Percentiles rank a stretch among this genome's conserved stretches.
phyloP scores from a whole-genome alignment of 441 rosid genomes.

The Syzygium syzygioides region DNA sequence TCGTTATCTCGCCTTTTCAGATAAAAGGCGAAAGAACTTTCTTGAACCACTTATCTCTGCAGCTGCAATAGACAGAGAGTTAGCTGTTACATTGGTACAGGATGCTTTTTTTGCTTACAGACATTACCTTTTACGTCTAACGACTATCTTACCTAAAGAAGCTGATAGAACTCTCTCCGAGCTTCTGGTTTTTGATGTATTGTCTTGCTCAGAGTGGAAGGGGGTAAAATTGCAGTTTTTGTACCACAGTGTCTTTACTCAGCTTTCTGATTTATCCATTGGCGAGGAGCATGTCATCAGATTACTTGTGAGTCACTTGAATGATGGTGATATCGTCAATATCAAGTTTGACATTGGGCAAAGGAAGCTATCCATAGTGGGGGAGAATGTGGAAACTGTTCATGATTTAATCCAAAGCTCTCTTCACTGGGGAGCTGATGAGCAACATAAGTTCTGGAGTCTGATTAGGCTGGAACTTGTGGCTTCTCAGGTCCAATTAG shows the following conservation, averaged over 20 bases:
- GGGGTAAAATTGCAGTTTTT: slow-evolving; percentile 18
- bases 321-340: slow-evolving; percentile 33
- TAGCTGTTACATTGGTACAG: slow-evolving; percentile 24
- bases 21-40: slow-evolving; percentile 12
- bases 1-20: slow-evolving; percentile 29
- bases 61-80: slow-evolving; percentile 17
- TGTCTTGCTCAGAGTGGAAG: slow-evolving; percentile 26
- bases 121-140: slow-evolving; percentile 20
- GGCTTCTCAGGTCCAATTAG: slow-evolving; percentile 29
- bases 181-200: slow-evolving; percentile 24
- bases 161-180: slow-evolving; percentile 20
- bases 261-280: slow-evolving; percentile 33
- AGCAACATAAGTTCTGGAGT: slow-evolving; percentile 49
- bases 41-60: slow-evolving; percentile 5
- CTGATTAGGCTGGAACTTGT: slow-evolving; percentile 40
- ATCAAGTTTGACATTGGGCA: slow-evolving; percentile 35
- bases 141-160: slow-evolving; percentile 11
- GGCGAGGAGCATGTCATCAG: slow-evolving; percentile 26
- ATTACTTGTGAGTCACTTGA: slow-evolving; percentile 25
- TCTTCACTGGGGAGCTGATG: slow-evolving; percentile 30
- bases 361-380: slow-evolving; percentile 32
- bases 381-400: slow-evolving; percentile 29
- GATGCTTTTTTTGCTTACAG: slow-evolving; percentile 36
- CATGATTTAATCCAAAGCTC: slow-evolving; percentile 30
- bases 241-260: slow-evolving; percentile 18